phyloP scores from a whole-genome alignment of 2,329 filamentous ascomycete genomes.

The Metarhizium rileyi region DNA sequence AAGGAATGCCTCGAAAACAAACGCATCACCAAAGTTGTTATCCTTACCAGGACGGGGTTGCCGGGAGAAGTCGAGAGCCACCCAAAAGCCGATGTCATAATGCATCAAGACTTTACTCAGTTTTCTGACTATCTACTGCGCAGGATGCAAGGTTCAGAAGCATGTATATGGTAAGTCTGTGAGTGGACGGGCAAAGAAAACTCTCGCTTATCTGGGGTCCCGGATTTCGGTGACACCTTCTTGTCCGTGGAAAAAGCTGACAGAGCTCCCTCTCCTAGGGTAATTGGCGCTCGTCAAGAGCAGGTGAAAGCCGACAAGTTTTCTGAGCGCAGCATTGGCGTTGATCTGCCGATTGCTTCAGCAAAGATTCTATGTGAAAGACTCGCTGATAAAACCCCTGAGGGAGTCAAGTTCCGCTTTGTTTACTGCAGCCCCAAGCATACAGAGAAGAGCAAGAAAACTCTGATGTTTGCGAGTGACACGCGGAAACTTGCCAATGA shows the following conservation, averaged over 20 bases:
- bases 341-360: constrained; percentile 50
- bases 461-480: constrained; percentile 26
- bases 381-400: constrained; percentile 20
- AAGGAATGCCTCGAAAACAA: constrained; percentile 37
- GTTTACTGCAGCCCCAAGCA: constrained; percentile 31
- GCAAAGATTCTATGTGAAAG: constrained; percentile 41
- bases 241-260: not conserved
- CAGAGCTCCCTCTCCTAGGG: constrained; percentile 17
- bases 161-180: constrained; percentile 49
- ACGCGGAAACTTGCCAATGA: constrained; percentile 28
- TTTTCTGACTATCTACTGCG: constrained; percentile 32
- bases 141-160: constrained; percentile 41
- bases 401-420: constrained; percentile 29
- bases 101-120: constrained; percentile 42
- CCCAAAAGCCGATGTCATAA: constrained; percentile 39
- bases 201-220: not conserved
- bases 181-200: not conserved
- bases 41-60: constrained; percentile 39
- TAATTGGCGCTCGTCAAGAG: constrained; percentile 32
- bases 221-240: not conserved
- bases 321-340: constrained; percentile 39
- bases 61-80: constrained; percentile 30
- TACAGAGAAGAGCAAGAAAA: constrained; percentile 23
- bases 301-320: constrained; percentile 38
- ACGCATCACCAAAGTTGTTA: constrained; percentile 40